Evolutionary conservation across 2,329 filamentous ascomycete species (phyloP), one percentile per base, ranked within the genome.

Genomic region (Calycina marina): DNA sequence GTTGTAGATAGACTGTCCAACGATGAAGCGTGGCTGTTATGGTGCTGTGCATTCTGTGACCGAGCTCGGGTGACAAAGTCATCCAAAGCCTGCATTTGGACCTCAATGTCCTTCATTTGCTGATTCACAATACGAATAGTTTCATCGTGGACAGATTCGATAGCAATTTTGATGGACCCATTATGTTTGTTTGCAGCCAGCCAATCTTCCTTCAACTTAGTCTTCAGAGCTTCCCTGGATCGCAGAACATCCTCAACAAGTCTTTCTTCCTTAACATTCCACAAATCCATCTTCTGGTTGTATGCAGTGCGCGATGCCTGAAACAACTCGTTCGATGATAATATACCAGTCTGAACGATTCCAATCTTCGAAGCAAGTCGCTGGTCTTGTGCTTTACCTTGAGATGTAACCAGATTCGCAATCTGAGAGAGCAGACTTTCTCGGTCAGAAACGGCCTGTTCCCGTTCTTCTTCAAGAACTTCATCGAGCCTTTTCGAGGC

Each of bases 51-150:
- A 52, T 93, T 96, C 48, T 92, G 79, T 1, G 70, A 71, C 38
- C 77, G 73, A 30, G 92, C 85, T 18, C 81, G 75, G 18, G 77
- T 69, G 24, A 96, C 84, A 46, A 94, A 93, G 43, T 88, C 82
- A 48, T 96, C 88, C 5, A 98, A 67, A 1, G 83, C 81, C 35
- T 76, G 72, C 70, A 98, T 86, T 55, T 96, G 84, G n/a, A 66
- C 69, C 39, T 81, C 77, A 50, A 98, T 78, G 44, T 93, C 82
- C 35, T 71, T 68, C 59, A 92, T 81, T 57, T 98, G 90, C 36
- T 80, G 77, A 48, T 88, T 81, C 9, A 96, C 86, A 36, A 92
- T 88, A 5, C 77, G 77, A 17, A 93, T 73, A 0, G 88, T 94
- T 56, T 93, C 81, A 18, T 80, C 78, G 44, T 98, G 86, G 1